A percentile compares a stretch with the other conserved stretches of the same genome.
Conservation (phyloP, 2,329 filamentous ascomycete species). For the Claviceps spartinae region DNA sequence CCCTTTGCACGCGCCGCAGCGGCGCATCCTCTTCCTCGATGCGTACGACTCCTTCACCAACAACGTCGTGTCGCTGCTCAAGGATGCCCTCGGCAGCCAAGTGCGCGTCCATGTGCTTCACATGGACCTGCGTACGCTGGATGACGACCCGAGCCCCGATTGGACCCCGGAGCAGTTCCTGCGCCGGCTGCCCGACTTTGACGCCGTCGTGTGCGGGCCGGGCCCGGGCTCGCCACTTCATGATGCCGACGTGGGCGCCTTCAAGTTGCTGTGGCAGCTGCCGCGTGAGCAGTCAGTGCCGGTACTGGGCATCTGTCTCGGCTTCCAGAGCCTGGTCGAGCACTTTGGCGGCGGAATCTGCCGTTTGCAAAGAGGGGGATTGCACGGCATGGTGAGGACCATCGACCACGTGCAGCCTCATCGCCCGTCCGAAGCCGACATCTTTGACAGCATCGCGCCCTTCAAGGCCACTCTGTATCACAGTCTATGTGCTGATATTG, state of each 20-base stretch:
- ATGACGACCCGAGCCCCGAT: conserved; percentile 43
- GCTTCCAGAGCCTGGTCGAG: conserved; percentile 69
- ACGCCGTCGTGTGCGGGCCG: conserved; percentile 80
- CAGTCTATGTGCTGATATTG: conserved; percentile 42
- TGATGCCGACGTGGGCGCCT: conserved; percentile 67
- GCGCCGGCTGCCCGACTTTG: conserved; percentile 42
- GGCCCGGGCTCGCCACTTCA: conserved; percentile 72
- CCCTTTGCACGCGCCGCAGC: conserved; percentile 2
- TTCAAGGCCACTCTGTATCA: conserved; percentile 70
- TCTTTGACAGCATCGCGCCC: conserved; percentile 48
- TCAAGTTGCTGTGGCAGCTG: conserved; percentile 61
- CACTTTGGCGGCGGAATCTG: conserved; percentile 54
- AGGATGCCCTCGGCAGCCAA: conserved; percentile 51
- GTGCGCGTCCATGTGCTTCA: conserved; percentile 38
- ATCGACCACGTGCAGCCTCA: conserved; percentile 40
- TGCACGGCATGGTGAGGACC: conserved; percentile 67
- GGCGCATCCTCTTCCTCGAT: conserved; percentile 72
- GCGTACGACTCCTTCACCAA: conserved; percentile 96
- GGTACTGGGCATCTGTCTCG: conserved; percentile 77
- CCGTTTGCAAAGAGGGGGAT: conserved; percentile 53
- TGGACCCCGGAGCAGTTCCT: conserved; percentile 32
- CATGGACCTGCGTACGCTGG: conserved; percentile 37
- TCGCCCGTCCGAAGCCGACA: conserved; percentile 26
- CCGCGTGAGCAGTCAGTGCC: conserved; percentile 48
- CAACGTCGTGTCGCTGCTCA: conserved; percentile 77